Evolutionary conservation across 768 basidiomycete species (phyloP), one percentile per base, ranked within the genome.

Genomic region (Trametes meyenii): DNA sequence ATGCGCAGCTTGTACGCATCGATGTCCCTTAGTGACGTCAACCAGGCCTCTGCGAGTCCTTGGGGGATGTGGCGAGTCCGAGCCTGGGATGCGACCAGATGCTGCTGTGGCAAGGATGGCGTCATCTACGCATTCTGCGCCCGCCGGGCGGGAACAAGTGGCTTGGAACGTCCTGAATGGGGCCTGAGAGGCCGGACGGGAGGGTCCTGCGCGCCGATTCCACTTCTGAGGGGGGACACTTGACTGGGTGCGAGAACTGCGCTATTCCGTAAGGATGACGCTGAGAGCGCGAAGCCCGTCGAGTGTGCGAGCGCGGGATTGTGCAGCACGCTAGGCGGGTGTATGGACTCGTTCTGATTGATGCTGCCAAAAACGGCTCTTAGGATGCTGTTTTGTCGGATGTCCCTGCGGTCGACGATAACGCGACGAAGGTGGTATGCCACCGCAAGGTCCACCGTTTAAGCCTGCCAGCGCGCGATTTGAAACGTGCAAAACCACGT

Each of bases 281-380:
- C 58, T 52, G 58, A 52, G 50, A 46, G 17, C 33, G 14, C 11
- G 50, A 43, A 36, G 48, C 44, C 24, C 5, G 2, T 13, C 45
- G 16, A 39, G 24, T 39, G 51, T 46, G 48, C 49, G 52, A 42
- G 58, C 29, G 14, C 16, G 12, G 36, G 17, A 29, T 29, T 3
- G 43, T 17, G 33, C n/a, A 35, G 54, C 44, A 24, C 6, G 44
- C 23, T 39, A 48, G 24, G 35, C 42, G 44, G 5, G 11, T 12
- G 38, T 12, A 40, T 12, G 51, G 6, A 42, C 35, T 51, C 21
- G 14, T 60, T 55, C 60, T 61, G 60, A 61, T 61, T 55, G 60
- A 55, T 61, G 53, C 33, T 26, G 5, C 39, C 23, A 26, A 19
- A 33, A 33, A 33, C 29, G 8, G 29, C 29, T 33, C 29, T 33